Evolutionary conservation across 106 monocot species (phyloP), one percentile per base, ranked within the genome.

Genomic region (Phalaenopsis equestris): DNA sequence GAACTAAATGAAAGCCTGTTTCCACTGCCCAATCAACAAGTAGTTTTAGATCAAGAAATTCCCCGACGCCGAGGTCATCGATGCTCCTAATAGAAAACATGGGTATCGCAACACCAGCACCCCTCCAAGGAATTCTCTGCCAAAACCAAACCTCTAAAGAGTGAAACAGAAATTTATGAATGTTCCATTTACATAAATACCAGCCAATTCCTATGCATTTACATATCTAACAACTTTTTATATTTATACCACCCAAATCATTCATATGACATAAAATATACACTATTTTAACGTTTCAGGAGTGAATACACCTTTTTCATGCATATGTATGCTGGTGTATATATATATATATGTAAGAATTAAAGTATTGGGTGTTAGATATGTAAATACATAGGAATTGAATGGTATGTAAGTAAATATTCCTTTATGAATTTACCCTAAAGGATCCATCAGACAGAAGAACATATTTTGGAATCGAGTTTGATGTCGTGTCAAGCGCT

Each of bases 1-100:
- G 97, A 84, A 97, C 83, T 61, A 94, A 83, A 90, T 97, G 92
- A 87, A 97, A 90, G 55, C 97, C 97, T 72, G 94, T 89, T 36
- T 87, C 79, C 12, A 90, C 92, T 10, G 92, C 94, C 97, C 87
- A 97, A 73, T 97, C 94, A 82, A 94, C 94, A 76, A 97, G 87
- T 37, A 94, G 81, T 56, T 97, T 97, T 39, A 94, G 84, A 83
- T 97, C 97, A 55, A 94, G 90, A 78, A 97, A 94, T 72, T 97
- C 97, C 76, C 94, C 97, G 72, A 92, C 94, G 15, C 97, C 94
- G 75, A 97, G 83, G 75, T 87, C 94, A 77, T 94, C 85, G 41
- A 84, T 77, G 15, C 89, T 90, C 58, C 94, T 89, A 77, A 97
- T 79, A n/a, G 92, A 94, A 67, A 97, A 94, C 87, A 92, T 88